Base-by-base conservation (phyloP, 2,329 filamentous ascomycete species). In the Paraphaeosphaeria minitans region DNA sequence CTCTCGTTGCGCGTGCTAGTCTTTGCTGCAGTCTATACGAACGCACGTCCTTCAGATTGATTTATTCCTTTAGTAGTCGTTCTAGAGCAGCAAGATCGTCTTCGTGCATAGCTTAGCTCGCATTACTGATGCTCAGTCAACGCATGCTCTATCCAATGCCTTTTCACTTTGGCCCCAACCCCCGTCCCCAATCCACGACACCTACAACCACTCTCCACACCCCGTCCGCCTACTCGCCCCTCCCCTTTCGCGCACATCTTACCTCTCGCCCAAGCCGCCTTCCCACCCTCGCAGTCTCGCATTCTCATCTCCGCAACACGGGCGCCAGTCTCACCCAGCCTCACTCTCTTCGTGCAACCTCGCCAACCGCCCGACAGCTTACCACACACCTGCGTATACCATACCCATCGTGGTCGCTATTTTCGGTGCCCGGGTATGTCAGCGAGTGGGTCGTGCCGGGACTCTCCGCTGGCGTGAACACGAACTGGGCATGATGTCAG, bases 271-370 rank as follows among this genome's bases (percentile, higher is more conserved):
- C 22, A 27, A n/a, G 35, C n/a, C 37, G 3, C 14, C 16, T 29
- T 46, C 43, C 13, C 43, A 29, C 22, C 37, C 3, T 29, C 22
- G 22, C 43, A 16, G 19, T 22, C n/a, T 22, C 19, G 6, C 7
- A 14, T 46, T 22, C 10, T 46, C 43, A 46, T 46, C 43, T 46
- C 43, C 43, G 43, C 43, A 46, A 46, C 43, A 46, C 43, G 43
- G 22, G 4, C 43, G 41, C 19, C 41, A 19, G 19, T 43, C 41
- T 43, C 41, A 43, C 41, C 19, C 29, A 31, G 10, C 13, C n/a
- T 10, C 4, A 21, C 10, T 8, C 19, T 9, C 19, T 19, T 22
- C 22, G 19, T 13, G 19, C 41, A 13, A 43, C 41, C 19, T 22
- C 12, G 22, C 22, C 12, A 14, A 29, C 22, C 13, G 19, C 6